Evolutionary conservation across 2,329 filamentous ascomycete genomes (phyloP).

Genomic region (Penicillium sp.): DNA sequence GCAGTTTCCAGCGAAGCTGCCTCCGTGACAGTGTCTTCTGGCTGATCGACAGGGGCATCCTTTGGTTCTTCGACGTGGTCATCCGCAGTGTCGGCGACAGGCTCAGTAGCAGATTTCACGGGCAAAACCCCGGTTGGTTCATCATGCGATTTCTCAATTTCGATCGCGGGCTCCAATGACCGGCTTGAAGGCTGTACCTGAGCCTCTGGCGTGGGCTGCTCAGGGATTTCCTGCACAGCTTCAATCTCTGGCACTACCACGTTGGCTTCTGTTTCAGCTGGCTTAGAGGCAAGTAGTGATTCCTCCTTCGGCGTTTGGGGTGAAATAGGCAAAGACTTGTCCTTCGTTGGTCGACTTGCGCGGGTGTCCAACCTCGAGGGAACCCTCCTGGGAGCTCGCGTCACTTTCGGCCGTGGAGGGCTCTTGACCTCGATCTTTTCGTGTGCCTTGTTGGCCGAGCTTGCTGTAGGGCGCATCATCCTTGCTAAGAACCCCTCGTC

Average conservation of each 20-base stretch:
- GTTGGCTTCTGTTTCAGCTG: slow-evolving; percentile 5
- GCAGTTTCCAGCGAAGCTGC: slow-evolving; percentile 8
- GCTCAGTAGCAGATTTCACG: slow-evolving; percentile 14
- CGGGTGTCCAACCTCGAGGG: slow-evolving; percentile 31
- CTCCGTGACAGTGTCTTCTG: neutral
- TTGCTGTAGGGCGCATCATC: slow-evolving; percentile 58
- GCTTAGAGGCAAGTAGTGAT: slow-evolving; percentile 11
- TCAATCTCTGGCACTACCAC: slow-evolving; percentile 12
- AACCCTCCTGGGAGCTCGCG: slow-evolving; percentile 30
- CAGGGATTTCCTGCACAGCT: neutral
- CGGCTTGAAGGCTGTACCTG: neutral
- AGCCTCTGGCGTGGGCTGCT: neutral
- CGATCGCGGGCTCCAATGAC: slow-evolving; percentile 2
- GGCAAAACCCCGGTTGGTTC: slow-evolving; percentile 5
- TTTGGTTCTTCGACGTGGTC: neutral
- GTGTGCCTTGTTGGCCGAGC: slow-evolving; percentile 55
- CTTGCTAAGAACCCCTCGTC: slow-evolving; percentile 55
- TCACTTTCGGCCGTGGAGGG: slow-evolving; percentile 38
- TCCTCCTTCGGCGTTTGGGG: slow-evolving; percentile 14
- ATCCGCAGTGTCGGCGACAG: slow-evolving; percentile 4
- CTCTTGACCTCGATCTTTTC: slow-evolving; percentile 51
- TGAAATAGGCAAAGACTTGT: slow-evolving; percentile 21
- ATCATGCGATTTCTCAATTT: neutral
- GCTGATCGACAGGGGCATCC: neutral
- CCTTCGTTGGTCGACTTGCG: slow-evolving; percentile 26